phyloP scores from a whole-genome alignment of 345 rosid genomes.

The Dovyalis caffra region DNA sequence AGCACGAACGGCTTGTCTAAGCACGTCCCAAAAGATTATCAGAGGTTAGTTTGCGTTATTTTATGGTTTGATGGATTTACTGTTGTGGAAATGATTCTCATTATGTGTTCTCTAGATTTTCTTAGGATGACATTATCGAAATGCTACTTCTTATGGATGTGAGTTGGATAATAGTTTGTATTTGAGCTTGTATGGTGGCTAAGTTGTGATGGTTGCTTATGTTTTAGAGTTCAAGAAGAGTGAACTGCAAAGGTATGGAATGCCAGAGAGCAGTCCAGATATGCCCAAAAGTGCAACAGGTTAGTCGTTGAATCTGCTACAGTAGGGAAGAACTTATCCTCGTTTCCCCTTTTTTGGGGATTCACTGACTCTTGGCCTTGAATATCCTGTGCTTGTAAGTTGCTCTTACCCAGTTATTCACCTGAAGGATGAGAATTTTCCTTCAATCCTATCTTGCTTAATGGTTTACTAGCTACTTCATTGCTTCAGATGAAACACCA shows the following conservation, averaged over 20 bases:
- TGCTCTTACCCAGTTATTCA: no score
- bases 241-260: constrained; percentile 53
- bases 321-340: no score
- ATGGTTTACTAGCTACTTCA: neutral
- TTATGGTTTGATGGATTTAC: neutral
- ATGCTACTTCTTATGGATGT: neutral
- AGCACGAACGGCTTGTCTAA: constrained; percentile 25
- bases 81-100: neutral
- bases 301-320: constrained; percentile 31
- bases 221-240: constrained; percentile 68
- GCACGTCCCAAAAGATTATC: constrained; percentile 64
- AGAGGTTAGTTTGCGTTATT: constrained; percentile 44
- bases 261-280: constrained; percentile 35
- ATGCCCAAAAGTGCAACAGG: constrained; percentile 37
- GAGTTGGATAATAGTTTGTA: neutral
- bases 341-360: no score
- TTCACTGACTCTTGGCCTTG: no score
- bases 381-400: no score
- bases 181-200: neutral
- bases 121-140: neutral
- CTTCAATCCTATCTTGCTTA: no score
- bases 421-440: no score
- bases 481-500: neutral
- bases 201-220: constrained; percentile 10
- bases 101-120: neutral